Evolutionary conservation across 768 basidiomycete species (phyloP).

Genomic region (Leccinum rimulosum): DNA sequence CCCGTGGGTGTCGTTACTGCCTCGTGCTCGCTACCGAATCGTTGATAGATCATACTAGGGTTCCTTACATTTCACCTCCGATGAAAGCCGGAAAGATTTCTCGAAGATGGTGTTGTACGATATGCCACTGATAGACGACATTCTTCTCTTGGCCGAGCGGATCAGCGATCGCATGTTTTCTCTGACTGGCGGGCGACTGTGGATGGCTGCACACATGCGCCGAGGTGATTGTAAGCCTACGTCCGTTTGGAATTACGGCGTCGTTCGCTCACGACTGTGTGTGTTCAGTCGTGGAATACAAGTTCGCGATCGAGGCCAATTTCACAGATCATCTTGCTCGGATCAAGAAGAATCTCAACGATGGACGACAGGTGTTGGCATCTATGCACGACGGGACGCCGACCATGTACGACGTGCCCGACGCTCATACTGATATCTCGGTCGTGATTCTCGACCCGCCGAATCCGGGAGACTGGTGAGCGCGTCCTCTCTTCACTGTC

Average conservation of each 20-base stretch:
- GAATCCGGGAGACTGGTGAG: slow-evolving; percentile 22
- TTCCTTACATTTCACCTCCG: slow-evolving; percentile 33
- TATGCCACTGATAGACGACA: slow-evolving; percentile 22
- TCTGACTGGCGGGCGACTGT: slow-evolving; percentile 31
- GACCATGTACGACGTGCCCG: slow-evolving; percentile 22
- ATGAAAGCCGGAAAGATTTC: slow-evolving; percentile 25
- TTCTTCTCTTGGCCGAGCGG: slow-evolving; percentile 30
- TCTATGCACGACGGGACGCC: slow-evolving; percentile 22
- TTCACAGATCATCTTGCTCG: slow-evolving; percentile 35
- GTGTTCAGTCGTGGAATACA: slow-evolving; percentile 24
- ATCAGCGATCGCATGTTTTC: slow-evolving; percentile 33
- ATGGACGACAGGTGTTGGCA: slow-evolving; percentile 15
- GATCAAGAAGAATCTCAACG: slow-evolving; percentile 26
- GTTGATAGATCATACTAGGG: slow-evolving; percentile 24
- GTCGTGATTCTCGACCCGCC: slow-evolving; percentile 27
- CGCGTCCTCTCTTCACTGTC: background rate
- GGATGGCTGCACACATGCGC: slow-evolving; percentile 47
- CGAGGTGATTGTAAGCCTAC: slow-evolving; percentile 40
- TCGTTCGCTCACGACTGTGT: background rate
- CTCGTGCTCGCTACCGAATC: background rate
- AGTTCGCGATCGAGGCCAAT: slow-evolving; percentile 35
- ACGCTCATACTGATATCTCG: slow-evolving; percentile 14
- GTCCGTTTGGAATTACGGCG: background rate
- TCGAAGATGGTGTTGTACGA: slow-evolving; percentile 33
- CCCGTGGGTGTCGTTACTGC: slow-evolving; percentile 28